Base-by-base conservation (phyloP, 768 basidiomycete genomes). In the Pisolithus sp. region DNA sequence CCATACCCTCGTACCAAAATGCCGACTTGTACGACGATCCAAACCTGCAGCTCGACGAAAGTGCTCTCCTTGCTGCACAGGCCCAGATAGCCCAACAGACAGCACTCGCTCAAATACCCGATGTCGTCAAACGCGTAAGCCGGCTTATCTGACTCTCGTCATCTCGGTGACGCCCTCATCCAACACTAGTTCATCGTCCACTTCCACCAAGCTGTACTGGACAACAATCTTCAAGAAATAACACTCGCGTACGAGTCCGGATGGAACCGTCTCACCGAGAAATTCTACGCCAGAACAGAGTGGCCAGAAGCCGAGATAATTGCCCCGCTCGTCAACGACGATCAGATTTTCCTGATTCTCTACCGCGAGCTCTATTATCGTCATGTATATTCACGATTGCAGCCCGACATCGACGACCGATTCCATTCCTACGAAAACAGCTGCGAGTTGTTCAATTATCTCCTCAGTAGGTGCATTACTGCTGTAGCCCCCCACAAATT, bases 291-390 rank as follows among this genome's bases (percentile, higher is more conserved):
- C 6, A 90, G 87, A 67, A 84, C 83, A 2, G 95, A 99, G 67
- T 98, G 95, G 95, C 95, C 95, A 0, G 93, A 97, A 66, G 93
- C 93, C 6, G 95, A 99, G 73, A 73, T 92, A 54, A 92, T 99
- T 62, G 88, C 93, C 5, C 93, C 93, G 5, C 75, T 99, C 56
- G 93, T 98, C 51, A 86, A 93, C 63, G 91, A 96, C 68, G 92
- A 97, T 69, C 90, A 89, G 50, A 88, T 97, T 49, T 99, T 99
- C 76, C 78, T 97, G 39, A 93, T 95, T 51, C 82, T 99, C 15
- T 98, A 99, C 71, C 88, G 94, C 58, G 94, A 98, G 67, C 80
- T 96, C 10, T 93, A 93, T 70, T 94, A 90, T 69, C 85, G 91
- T 48, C 94, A 96, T 64, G 91, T 98, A 23, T 96, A 97, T 73